phyloP scores from a whole-genome alignment of 495 filamentous ascomycete species.

The Penicillium herquei region DNA sequence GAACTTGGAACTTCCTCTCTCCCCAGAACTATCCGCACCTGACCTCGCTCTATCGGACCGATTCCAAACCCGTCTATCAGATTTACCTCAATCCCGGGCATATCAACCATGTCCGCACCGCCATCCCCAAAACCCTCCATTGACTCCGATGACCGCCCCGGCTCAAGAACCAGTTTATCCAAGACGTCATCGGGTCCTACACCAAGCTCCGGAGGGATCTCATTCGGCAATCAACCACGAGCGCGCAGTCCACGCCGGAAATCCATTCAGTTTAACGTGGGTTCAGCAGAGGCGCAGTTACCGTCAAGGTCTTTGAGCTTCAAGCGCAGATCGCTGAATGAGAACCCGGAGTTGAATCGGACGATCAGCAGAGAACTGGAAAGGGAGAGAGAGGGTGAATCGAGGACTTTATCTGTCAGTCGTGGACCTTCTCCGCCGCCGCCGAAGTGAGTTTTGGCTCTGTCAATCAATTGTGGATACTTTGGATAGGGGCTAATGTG shows the following conservation, averaged over 20 bases:
- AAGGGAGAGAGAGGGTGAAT: slow-evolving; percentile 30
- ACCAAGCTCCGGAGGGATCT: slow-evolving; percentile 20
- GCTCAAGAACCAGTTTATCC: slow-evolving; percentile 29
- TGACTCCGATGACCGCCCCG: slow-evolving; percentile 54
- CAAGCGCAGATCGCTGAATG: slow-evolving; percentile 23
- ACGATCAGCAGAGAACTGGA: not conserved
- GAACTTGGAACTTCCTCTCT: too few species aligned
- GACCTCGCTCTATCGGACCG: not conserved
- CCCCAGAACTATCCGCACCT: not conserved
- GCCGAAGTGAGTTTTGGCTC: slow-evolving; percentile 29
- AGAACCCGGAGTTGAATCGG: slow-evolving; percentile 13
- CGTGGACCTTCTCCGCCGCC: slow-evolving; percentile 40
- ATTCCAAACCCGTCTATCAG: slow-evolving; percentile 1
- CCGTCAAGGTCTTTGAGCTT: slow-evolving; percentile 30
- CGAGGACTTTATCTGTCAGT: slow-evolving; percentile 13
- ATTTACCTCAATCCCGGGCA: not conserved
- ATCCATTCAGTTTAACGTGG: slow-evolving; percentile 46
- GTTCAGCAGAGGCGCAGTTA: slow-evolving; percentile 28
- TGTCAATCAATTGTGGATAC: not conserved
- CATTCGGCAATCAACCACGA: slow-evolving; percentile 19
- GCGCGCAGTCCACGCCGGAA: slow-evolving; percentile 28
- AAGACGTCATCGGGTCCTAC: slow-evolving; percentile 10
- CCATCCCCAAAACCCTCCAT: slow-evolving; percentile 38
- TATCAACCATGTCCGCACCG: slow-evolving; percentile 24
- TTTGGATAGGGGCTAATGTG: not conserved